Evolutionary conservation across 257 asterid genomes (phyloP).

Genomic region (Solanum appendiculatum): DNA sequence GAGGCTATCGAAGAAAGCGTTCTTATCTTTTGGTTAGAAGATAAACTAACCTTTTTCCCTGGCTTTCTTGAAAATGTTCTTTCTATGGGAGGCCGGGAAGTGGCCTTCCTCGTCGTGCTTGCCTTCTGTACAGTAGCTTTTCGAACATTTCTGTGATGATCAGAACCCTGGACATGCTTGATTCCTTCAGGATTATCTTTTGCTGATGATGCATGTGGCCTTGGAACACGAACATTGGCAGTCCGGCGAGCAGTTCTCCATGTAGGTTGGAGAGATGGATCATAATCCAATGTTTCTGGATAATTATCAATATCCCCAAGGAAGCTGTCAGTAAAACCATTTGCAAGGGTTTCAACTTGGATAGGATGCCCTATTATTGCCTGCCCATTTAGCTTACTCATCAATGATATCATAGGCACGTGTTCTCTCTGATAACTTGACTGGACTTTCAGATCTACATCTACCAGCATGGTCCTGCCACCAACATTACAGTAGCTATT

Average conservation of each 20-base stretch:
- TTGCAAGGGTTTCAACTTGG: conserved; percentile 73
- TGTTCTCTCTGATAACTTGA: conserved; percentile 62
- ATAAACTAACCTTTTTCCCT: conserved; percentile 36
- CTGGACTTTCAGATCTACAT: conserved; percentile 75
- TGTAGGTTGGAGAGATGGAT: conserved; percentile 46
- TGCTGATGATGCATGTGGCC: conserved; percentile 42
- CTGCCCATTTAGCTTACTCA: conserved; percentile 78
- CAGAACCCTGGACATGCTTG: conserved; percentile 12
- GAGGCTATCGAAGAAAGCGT: conserved; percentile 67
- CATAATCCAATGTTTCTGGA: conserved; percentile 40
- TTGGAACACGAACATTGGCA: conserved; percentile 73
- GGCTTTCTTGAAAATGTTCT: conserved; percentile 38
- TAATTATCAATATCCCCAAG: conserved; percentile 25
- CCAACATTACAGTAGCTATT: conserved; percentile 31
- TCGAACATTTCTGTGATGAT: conserved; percentile 17
- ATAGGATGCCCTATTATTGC: conserved; percentile 88
- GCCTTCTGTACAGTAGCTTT: conserved; percentile 16
- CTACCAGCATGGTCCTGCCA: conserved; percentile 50
- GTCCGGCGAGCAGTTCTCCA: conserved; percentile 98
- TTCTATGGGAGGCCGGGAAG: conserved; percentile 13
- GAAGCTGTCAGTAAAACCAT: conserved; percentile 37
- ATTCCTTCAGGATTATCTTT: conserved; percentile 23
- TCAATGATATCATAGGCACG: conserved; percentile 77
- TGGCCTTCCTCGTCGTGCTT: conserved; percentile 14
- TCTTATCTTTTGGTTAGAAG: conserved; percentile 60